Evolutionary conservation across 176 grass and related monocot species (phyloP).

Genomic region (Aegilops sharonensis): DNA sequence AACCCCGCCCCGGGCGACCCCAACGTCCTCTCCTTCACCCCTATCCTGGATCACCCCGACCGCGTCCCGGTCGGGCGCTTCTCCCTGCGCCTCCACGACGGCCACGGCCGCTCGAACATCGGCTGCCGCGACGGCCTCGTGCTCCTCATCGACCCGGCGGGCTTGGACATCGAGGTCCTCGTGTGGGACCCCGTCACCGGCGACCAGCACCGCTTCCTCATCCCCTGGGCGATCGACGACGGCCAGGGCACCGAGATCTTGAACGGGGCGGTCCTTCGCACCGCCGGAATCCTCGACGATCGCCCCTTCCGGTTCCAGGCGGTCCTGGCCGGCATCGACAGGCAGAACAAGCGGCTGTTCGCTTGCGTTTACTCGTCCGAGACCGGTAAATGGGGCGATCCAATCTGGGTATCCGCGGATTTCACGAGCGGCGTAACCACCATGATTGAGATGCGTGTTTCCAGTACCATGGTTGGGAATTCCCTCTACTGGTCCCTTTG

Average conservation of each 20-base stretch:
- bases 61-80: neutral
- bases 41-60: neutral
- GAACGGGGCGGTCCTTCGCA: neutral
- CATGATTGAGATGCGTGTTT: neutral
- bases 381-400: neutral
- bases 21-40: neutral
- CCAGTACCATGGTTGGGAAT: neutral
- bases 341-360: neutral
- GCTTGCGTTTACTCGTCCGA: neutral
- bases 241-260: neutral
- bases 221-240: neutral
- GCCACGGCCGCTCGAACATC: neutral
- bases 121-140: slow-evolving; percentile 9
- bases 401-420: neutral
- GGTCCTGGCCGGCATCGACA: neutral
- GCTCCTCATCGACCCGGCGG: neutral
- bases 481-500: neutral
- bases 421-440: neutral
- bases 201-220: neutral
- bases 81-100: neutral
- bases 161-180: neutral
- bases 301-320: neutral
- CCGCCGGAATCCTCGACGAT: neutral
- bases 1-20: neutral
- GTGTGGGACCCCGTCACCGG: slow-evolving; percentile 20